Conservation (phyloP, 2,329 filamentous ascomycete genomes). For the Apiospora saccharicola region DNA sequence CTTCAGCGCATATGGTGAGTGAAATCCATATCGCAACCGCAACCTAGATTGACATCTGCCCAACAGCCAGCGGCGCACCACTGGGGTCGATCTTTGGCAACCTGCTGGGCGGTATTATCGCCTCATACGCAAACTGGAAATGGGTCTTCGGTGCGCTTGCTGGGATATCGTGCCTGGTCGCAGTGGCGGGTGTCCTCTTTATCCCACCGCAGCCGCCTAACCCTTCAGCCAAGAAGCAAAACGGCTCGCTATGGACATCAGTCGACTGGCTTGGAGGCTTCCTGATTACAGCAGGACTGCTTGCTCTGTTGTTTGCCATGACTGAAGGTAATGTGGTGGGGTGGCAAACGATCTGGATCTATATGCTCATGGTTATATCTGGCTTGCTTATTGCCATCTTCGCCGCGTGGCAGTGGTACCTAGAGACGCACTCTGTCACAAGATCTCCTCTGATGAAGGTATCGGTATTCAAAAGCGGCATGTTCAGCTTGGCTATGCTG, state of each 20-base stretch:
- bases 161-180: conserved; percentile 64
- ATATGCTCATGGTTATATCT: conserved; percentile 64
- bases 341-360: conserved; percentile 70
- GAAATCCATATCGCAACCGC: neutral
- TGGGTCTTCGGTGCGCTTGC: conserved; percentile 73
- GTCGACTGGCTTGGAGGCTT: conserved; percentile 74
- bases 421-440: conserved; percentile 57
- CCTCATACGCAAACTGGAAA: conserved; percentile 68
- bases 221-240: conserved; percentile 34
- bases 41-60: neutral
- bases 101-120: conserved; percentile 68
- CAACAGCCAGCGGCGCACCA: conserved; percentile 66
- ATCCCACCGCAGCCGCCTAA: conserved; percentile 60
- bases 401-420: conserved; percentile 66
- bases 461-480: conserved; percentile 65
- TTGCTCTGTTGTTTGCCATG: conserved; percentile 70
- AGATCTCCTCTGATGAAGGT: conserved; percentile 70
- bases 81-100: conserved; percentile 72
- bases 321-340: conserved; percentile 75
- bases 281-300: conserved; percentile 67
- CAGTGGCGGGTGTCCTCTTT: conserved; percentile 63
- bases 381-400: conserved; percentile 64
- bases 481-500: conserved; percentile 68
- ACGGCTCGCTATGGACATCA: conserved; percentile 48
- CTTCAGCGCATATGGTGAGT: conserved; percentile 66